phyloP scores from a whole-genome alignment of 2,329 filamentous ascomycete genomes.

The Keithomyces neogunnii region DNA sequence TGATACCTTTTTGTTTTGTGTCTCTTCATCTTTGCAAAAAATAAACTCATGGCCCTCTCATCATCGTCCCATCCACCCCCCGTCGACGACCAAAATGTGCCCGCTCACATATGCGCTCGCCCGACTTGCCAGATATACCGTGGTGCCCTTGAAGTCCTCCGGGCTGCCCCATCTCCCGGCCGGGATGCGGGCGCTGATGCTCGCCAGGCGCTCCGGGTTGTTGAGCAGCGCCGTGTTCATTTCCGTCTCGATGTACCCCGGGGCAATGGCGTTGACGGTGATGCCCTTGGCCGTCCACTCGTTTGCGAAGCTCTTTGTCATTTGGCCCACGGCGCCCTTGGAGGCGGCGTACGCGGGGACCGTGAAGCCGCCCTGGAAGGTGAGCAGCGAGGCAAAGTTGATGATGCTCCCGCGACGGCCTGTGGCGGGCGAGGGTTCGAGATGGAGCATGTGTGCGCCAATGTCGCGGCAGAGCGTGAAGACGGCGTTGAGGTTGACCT shows the following conservation, averaged over 20 bases:
- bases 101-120: slow-evolving; percentile 78
- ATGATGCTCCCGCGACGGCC: slow-evolving; percentile 64
- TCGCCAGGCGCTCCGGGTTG: slow-evolving; percentile 58
- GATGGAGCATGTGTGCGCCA: slow-evolving; percentile 67
- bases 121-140: slow-evolving; percentile 67
- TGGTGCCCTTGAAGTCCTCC: slow-evolving; percentile 80
- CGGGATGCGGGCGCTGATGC: slow-evolving; percentile 74
- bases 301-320: slow-evolving; percentile 79
- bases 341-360: slow-evolving; percentile 81
- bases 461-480: slow-evolving; percentile 73
- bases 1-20: not conserved
- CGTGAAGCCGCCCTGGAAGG: slow-evolving; percentile 80
- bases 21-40: not conserved
- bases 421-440: slow-evolving; percentile 35
- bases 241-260: slow-evolving; percentile 86
- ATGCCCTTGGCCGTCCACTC: slow-evolving; percentile 77
- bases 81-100: slow-evolving; percentile 76
- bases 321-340: slow-evolving; percentile 77
- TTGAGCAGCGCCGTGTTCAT: slow-evolving; percentile 82
- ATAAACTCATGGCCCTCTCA: slow-evolving; percentile 37
- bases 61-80: slow-evolving; percentile 88
- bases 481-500: slow-evolving; percentile 78
- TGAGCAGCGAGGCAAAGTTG: slow-evolving; percentile 74
- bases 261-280: slow-evolving; percentile 81
- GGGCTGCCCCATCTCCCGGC: slow-evolving; percentile 75